Evolutionary conservation across 768 basidiomycete species (phyloP).

Genomic region (Calocera viscosa): DNA sequence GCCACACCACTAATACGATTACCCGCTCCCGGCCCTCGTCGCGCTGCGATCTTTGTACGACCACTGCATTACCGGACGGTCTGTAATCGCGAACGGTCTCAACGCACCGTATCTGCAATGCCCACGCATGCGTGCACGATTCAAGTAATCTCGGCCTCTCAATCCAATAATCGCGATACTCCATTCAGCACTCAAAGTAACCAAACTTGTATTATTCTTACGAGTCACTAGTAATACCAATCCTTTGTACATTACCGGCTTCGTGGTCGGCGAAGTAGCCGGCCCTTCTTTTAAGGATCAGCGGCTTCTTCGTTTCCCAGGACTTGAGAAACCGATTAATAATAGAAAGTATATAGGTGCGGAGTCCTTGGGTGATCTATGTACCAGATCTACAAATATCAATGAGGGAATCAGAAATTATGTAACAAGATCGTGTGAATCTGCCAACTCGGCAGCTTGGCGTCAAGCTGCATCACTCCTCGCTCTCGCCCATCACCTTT

Average conservation of each 20-base stretch:
- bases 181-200: not conserved
- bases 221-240: not conserved
- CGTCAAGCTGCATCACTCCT: not conserved
- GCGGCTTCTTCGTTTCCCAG: not conserved
- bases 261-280: not conserved
- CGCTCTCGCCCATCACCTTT: slow-evolving; percentile 46
- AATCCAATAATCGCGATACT: not conserved
- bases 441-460: not conserved
- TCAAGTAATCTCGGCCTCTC: not conserved
- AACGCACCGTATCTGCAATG: not conserved
- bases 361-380: not conserved
- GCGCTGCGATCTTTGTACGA: not conserved
- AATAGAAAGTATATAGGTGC: not conserved
- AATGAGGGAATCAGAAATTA: not conserved
- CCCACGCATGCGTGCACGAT: not conserved
- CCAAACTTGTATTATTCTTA: slow-evolving; percentile 1
- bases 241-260: not conserved
- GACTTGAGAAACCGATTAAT: not conserved
- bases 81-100: slow-evolving; percentile 5
- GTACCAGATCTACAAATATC: not conserved
- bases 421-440: not conserved
- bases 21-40: not conserved
- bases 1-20: not conserved
- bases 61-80: not conserved
- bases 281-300: not conserved